These are phyloP conservation scores for Picochlorum sp. DNA, from an alignment of 139 green algal species.

Conservation along the genomic window DNA sequence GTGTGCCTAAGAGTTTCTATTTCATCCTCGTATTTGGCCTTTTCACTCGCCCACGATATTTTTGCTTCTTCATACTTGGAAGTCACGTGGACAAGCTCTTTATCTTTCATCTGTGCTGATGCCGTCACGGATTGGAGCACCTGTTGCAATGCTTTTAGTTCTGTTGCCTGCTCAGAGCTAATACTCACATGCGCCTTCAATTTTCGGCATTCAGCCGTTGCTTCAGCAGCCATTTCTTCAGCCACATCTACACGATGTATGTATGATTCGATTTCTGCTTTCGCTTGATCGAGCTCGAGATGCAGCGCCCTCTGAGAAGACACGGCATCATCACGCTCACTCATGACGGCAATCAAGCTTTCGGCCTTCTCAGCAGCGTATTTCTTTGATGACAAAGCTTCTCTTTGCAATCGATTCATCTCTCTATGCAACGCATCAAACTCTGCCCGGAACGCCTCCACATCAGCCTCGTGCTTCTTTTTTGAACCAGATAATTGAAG, in stretches of 20 bases:
- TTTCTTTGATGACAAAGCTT: not conserved
- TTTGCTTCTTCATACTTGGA: not conserved
- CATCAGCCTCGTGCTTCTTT: conserved; percentile 1
- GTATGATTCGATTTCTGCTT: conserved; percentile 5
- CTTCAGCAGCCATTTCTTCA: conserved; percentile 1
- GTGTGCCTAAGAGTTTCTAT: not conserved
- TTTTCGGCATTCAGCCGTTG: not conserved
- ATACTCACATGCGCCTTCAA: not conserved
- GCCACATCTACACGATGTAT: not conserved
- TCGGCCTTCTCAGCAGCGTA: not conserved
- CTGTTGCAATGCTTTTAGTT: conserved; percentile 9
- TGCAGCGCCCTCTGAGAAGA: not conserved
- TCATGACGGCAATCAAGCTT: not conserved
- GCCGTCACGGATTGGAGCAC: not conserved
- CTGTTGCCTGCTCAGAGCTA: not conserved
- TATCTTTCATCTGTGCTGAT: not conserved
- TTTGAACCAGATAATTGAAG: not conserved
- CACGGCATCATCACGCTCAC: not conserved
- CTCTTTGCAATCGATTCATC: too few species aligned
- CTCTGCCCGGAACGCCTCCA: too few species aligned
- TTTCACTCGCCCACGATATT: not conserved
- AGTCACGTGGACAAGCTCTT: not conserved
- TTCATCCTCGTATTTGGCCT: not conserved
- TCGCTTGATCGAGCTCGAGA: not conserved
- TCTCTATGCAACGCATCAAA: too few species aligned